Evolutionary conservation across 768 basidiomycete genomes (phyloP).

Genomic region (Suillus fuscotomentosus): DNA sequence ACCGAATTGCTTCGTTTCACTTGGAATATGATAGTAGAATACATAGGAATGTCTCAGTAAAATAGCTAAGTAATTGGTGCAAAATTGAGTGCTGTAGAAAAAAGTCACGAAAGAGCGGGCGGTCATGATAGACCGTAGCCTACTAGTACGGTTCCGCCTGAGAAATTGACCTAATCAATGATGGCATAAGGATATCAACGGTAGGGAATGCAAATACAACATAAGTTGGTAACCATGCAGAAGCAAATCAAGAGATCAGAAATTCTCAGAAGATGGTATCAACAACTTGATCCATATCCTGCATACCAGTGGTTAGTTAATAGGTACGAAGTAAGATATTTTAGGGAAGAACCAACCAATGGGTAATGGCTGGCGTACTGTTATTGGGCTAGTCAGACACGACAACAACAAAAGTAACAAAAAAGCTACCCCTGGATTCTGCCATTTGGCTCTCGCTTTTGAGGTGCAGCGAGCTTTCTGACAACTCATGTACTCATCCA

Average conservation of each 20-base stretch:
- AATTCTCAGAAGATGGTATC: neutral
- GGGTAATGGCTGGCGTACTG: slow-evolving; percentile 13
- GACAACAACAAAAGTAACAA: neutral
- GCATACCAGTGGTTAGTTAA: neutral
- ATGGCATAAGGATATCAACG: too few species aligned
- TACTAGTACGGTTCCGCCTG: neutral
- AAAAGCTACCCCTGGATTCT: neutral
- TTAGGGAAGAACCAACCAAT: slow-evolving; percentile 1
- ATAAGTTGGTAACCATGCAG: neutral
- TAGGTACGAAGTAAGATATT: neutral
- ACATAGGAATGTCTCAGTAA: too few species aligned
- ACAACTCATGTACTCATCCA: slow-evolving; percentile 5
- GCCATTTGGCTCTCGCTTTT: neutral
- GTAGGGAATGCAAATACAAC: neutral
- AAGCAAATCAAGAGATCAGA: neutral
- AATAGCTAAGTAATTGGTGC: too few species aligned
- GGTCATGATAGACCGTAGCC: too few species aligned
- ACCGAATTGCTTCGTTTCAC: too few species aligned
- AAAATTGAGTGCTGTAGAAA: too few species aligned
- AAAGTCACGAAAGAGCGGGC: too few species aligned
- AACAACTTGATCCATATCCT: slow-evolving; percentile 1
- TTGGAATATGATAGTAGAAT: too few species aligned
- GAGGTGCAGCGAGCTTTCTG: neutral
- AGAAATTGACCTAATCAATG: neutral
- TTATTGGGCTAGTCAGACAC: neutral